Base-by-base conservation (phyloP, 345 rosid genomes). In the Eucalyptus melliodora region DNA sequence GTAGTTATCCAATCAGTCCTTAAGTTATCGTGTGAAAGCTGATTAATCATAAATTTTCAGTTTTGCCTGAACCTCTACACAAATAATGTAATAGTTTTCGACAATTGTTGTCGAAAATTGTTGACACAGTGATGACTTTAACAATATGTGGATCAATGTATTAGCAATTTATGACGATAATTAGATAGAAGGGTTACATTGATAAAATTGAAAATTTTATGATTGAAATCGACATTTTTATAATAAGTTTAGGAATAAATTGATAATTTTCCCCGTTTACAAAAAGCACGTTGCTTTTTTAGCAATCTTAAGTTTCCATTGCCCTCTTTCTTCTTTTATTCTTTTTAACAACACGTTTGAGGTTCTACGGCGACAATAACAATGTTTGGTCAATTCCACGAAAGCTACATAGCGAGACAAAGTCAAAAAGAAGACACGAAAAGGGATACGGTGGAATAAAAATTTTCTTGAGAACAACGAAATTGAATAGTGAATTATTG, bases 171-270 rank as follows among this genome's bases (percentile, higher is more conserved):
- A 23, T 6, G 1, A 2, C 1, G 1, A 1, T 56, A 56, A 56
- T 56, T 24, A 10, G 3, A 1, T 9, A 53, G 1, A 53, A 53
- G 9, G 2, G 23, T 53, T 8, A 62, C 2, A 62, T 62, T 62
- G 9, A 12, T 0, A 62, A 62, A 27, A 60, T 60, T 60, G 2
- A 12, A 60, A 60, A 6, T 0, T 27, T 27, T 60, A 60, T 6
- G 17, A 50, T 0, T 0, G 1, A 50, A 12, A 24, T 53, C 17
- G 2, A n/a, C 0, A 67, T 16, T 3, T 5, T 17, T 17, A 34
- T 34, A 69, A 34, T 34, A 77, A 77, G 0, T 37, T 37, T 77
- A 77, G 16, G 1, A 77, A 3, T 2, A 2, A 77, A 11, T 40
- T 4, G 9, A 15, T 30, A n/a, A 65, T n/a, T 62, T 30, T 30